phyloP scores from a whole-genome alignment of 106 monocot genomes.

The Allium cepa region DNA sequence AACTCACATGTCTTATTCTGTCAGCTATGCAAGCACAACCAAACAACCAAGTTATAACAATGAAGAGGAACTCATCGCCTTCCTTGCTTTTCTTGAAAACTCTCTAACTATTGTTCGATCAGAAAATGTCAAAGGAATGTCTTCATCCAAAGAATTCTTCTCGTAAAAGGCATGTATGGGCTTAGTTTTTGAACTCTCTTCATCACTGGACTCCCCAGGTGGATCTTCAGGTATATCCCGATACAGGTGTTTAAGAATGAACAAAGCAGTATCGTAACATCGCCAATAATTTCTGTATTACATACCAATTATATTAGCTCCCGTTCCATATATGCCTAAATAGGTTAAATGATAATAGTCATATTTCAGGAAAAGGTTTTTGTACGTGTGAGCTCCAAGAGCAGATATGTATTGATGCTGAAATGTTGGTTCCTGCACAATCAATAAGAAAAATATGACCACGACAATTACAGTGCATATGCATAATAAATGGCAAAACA shows the following conservation, averaged over 20 bases:
- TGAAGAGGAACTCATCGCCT: conserved; percentile 31
- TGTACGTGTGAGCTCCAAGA: conserved; percentile 89
- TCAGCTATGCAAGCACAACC: too few species aligned
- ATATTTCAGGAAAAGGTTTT: neutral
- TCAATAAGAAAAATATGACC: neutral
- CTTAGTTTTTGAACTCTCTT: conserved; percentile 11
- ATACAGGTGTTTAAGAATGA: conserved; percentile 94
- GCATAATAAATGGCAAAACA: too few species aligned
- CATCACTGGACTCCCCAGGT: conserved; percentile 10
- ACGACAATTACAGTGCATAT: too few species aligned
- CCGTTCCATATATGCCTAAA: too few species aligned
- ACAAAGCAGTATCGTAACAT: conserved; percentile 87
- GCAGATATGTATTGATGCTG: conserved; percentile 83
- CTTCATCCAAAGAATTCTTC: conserved; percentile 70
- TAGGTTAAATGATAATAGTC: neutral
- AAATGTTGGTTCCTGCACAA: conserved; percentile 89
- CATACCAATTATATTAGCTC: neutral
- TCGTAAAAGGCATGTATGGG: conserved; percentile 43
- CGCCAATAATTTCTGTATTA: conserved; percentile 91
- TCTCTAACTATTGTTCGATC: conserved; percentile 48
- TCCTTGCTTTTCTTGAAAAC: conserved; percentile 66
- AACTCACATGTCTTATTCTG: too few species aligned
- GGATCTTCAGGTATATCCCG: conserved; percentile 81
- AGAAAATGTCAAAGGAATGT: conserved; percentile 86
- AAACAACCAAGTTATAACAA: neutral